These are phyloP conservation scores for Davidsoniella eucalypti DNA, from an alignment of 2,329 filamentous ascomycete species.

Conservation along the genomic window DNA sequence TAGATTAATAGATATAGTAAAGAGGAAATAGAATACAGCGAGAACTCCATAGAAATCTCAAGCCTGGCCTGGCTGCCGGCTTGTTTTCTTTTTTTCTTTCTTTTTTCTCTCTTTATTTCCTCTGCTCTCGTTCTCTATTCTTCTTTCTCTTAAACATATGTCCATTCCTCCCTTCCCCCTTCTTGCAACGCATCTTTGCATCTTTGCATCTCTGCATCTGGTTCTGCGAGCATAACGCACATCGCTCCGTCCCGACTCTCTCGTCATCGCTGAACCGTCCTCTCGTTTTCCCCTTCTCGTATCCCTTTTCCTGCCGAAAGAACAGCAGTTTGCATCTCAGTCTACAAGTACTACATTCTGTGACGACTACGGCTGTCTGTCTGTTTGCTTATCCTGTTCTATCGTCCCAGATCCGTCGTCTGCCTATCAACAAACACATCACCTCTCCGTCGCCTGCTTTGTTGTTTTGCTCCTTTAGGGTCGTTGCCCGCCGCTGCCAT, in stretches of 20 bases:
- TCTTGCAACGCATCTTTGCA: not conserved
- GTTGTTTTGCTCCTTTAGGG: not conserved
- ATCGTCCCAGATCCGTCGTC: not conserved
- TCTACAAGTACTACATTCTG: not conserved
- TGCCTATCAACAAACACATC: not conserved
- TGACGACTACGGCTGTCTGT: not conserved
- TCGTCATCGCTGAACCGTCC: slow-evolving; percentile 1
- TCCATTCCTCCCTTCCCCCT: not conserved
- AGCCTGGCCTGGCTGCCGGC: too few species aligned
- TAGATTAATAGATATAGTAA: too few species aligned
- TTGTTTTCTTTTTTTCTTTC: not conserved
- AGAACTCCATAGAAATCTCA: too few species aligned
- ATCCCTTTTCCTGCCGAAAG: not conserved
- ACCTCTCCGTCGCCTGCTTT: too few species aligned
- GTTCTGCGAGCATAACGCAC: too few species aligned
- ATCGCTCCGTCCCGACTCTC: too few species aligned
- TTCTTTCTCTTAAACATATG: not conserved
- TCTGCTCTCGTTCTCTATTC: not conserved
- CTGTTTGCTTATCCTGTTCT: too few species aligned
- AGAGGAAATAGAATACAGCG: too few species aligned
- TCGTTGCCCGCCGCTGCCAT: too few species aligned
- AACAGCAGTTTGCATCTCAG: not conserved
- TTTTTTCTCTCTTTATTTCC: not conserved
- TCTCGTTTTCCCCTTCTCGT: not conserved
- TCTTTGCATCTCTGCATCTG: not conserved